These are phyloP conservation scores for Ormosia emarginata DNA, from an alignment of 306 rosid genomes.

Conservation along the genomic window DNA sequence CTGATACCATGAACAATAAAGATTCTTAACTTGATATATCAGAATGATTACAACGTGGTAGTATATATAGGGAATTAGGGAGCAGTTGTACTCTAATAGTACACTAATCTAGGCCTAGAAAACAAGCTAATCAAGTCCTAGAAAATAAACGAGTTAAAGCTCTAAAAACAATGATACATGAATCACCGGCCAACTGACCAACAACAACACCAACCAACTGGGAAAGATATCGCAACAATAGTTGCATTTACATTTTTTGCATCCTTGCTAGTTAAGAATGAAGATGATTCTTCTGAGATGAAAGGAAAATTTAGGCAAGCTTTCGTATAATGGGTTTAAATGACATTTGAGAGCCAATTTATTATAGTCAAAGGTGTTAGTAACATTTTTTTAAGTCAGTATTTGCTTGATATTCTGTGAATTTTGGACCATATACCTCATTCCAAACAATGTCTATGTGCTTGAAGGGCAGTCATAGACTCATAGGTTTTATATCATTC, in stretches of 20 bases:
- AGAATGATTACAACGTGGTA: too few species aligned
- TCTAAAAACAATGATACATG: too few species aligned
- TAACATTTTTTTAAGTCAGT: neutral
- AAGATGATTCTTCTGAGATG: slow-evolving; percentile 5
- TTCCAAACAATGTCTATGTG: neutral
- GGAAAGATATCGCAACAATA: too few species aligned
- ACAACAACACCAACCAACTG: too few species aligned
- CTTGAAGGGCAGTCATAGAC: neutral
- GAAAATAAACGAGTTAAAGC: too few species aligned
- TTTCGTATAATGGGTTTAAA: neutral
- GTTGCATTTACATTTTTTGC: neutral
- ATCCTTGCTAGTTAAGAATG: neutral
- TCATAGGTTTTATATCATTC: neutral
- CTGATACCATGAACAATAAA: too few species aligned
- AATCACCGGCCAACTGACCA: too few species aligned
- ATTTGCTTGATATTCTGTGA: neutral
- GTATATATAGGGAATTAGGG: too few species aligned
- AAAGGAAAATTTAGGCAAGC: neutral
- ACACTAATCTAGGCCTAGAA: too few species aligned
- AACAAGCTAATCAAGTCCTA: too few species aligned
- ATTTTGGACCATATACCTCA: neutral
- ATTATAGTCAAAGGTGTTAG: neutral
- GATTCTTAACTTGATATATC: too few species aligned
- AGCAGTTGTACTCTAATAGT: too few species aligned
- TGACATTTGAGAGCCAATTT: neutral